Evolutionary conservation across 1,139 yeast species (phyloP), one percentile per base, ranked within the genome.

Genomic region (Saccharomycopsis crataegensis): DNA sequence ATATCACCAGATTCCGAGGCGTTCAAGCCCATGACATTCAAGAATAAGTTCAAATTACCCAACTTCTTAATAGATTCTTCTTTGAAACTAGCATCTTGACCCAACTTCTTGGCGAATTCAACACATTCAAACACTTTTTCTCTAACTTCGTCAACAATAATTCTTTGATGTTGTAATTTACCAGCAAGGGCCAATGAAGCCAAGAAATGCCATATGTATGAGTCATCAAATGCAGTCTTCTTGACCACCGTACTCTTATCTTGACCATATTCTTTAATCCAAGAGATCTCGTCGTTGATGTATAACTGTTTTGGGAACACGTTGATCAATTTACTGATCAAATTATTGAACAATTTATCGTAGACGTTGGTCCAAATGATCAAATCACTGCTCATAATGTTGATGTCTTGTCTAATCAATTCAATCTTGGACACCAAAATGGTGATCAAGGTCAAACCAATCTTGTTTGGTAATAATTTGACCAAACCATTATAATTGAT

Each of bases 201-300:
- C 70, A 93, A 78, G 65, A 93, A 91, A 72, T 93, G 98, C 99
- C 99, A 93, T 49, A 90, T 91, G 64, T 91, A 90, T 0, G 95
- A 80, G 60, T 85, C 91, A 65, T 88, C 96, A 58, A 79, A 86
- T 8, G 45, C 48, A 8, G 11, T 41, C 16, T 17, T 46, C 31
- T 50, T 48, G 34, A 34, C 49, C 6, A 34, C 34, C 44, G 36
- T 34, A 11, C 43, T 43, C 14, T 17, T 40, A 14, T 48, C 48
- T n/a, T 7, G 17, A 22, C 37, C 48, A n/a, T 40, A 31, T 62
- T 58, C 69, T 64, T 50, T 38, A 16, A 40, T 40, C 33, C 43
- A 53, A 6, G 52, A 48, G 2, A 51, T 50, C 11, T 66, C 43
- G 28, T 49, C 65, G 57, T 75, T 76, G 52, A 70, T 72, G 33